Conservation (phyloP, 352 stramenopile genomes). For the Pythium insidiosum region DNA sequence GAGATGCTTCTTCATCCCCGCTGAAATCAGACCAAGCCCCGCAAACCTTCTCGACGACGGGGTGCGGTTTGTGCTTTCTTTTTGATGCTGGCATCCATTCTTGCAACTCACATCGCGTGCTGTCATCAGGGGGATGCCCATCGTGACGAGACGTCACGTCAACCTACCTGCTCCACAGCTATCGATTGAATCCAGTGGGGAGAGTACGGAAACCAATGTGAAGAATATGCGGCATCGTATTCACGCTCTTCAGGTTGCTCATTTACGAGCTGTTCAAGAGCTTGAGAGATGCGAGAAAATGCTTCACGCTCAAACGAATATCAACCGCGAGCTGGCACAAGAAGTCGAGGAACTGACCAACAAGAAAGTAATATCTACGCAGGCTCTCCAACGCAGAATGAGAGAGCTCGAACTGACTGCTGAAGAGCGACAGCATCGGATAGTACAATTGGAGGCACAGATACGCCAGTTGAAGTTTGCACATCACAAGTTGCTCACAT, state of each 20-base stretch:
- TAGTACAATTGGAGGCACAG: constrained; percentile 83
- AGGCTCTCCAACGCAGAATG: constrained; percentile 68
- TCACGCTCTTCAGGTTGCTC: constrained; percentile 84
- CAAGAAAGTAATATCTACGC: constrained; percentile 59
- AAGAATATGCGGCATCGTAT: constrained; percentile 71
- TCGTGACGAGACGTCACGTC: too few species aligned
- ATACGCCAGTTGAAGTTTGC: constrained; percentile 82
- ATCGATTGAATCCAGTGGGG: too few species aligned
- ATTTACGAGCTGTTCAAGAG: constrained; percentile 88
- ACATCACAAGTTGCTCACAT: too few species aligned
- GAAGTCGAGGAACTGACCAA: constrained; percentile 87
- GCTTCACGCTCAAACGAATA: constrained; percentile 91
- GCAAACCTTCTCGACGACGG: constrained; percentile 1
- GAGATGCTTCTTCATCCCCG: constrained; percentile 59
- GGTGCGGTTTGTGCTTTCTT: too few species aligned
- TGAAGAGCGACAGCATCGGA: constrained; percentile 74
- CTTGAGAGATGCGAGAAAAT: constrained; percentile 91
- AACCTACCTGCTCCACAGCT: too few species aligned
- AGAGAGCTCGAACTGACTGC: constrained; percentile 82
- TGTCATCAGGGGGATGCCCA: too few species aligned
- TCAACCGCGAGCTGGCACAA: constrained; percentile 88
- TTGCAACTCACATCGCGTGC: too few species aligned
- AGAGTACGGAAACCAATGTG: constrained; percentile 27
- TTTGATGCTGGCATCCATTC: too few species aligned
- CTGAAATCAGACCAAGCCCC: constrained; percentile 22